Percentiles rank a stretch among this genome's conserved stretches.
These are phyloP conservation scores for Neonectria sp. DNA, from an alignment of 2,329 filamentous ascomycete species.

Conservation along the genomic window DNA sequence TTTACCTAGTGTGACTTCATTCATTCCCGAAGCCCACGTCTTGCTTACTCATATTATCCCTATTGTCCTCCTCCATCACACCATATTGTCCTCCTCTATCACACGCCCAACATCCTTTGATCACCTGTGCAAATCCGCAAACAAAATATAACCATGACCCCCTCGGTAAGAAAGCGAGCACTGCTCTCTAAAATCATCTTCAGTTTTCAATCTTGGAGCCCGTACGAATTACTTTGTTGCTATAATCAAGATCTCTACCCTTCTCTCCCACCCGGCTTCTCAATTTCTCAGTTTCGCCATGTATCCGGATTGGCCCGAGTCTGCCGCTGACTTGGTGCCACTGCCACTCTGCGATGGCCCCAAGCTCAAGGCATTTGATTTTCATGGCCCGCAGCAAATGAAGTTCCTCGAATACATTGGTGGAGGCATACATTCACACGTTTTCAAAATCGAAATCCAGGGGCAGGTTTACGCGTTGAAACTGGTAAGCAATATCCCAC, in stretches of 20 bases:
- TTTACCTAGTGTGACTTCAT: too few species aligned
- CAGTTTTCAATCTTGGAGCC: not conserved
- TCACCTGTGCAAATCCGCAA: too few species aligned
- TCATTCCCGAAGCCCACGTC: too few species aligned
- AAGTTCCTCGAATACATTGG: conserved; percentile 10
- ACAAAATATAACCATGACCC: too few species aligned
- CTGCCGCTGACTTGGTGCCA: not conserved
- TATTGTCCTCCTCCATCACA: too few species aligned
- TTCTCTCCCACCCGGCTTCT: not conserved
- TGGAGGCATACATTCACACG: not conserved
- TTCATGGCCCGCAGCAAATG: conserved; percentile 9
- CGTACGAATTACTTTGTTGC: not conserved
- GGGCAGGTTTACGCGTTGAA: conserved; percentile 5
- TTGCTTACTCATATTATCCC: too few species aligned
- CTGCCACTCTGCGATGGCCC: not conserved
- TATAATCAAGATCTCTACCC: not conserved
- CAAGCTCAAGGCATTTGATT: conserved; percentile 15
- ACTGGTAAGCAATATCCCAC: conserved; percentile 8
- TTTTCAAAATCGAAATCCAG: conserved; percentile 8
- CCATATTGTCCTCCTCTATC: too few species aligned
- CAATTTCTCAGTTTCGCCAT: not conserved
- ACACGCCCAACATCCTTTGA: too few species aligned
- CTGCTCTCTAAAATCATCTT: not conserved
- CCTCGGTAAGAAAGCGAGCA: too few species aligned
- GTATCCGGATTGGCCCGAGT: conserved; percentile 11